Conservation (phyloP, 495 filamentous ascomycete genomes). For the Darksidea phi region DNA sequence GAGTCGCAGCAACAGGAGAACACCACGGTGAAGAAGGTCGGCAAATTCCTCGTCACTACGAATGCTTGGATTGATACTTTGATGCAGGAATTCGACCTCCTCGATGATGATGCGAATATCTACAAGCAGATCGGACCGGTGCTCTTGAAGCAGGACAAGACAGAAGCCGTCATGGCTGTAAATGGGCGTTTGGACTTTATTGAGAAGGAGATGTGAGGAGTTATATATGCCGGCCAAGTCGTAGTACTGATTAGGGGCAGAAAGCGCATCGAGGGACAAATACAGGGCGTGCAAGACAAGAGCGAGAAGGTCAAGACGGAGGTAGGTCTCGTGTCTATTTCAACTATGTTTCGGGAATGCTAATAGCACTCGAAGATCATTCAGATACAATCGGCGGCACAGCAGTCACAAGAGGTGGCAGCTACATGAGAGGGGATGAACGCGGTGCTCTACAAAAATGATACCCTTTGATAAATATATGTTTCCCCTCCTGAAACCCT, state of each 20-base stretch:
- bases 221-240: not conserved
- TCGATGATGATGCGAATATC: constrained; percentile 79
- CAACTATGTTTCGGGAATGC: not conserved
- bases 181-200: constrained; percentile 90
- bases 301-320: constrained; percentile 77
- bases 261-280: constrained; percentile 76
- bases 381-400: constrained; percentile 37
- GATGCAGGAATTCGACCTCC: constrained; percentile 70
- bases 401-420: constrained; percentile 25
- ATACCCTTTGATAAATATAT: not conserved
- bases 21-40: constrained; percentile 75
- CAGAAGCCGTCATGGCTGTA: constrained; percentile 84
- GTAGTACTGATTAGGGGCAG: constrained; percentile 49
- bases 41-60: not conserved
- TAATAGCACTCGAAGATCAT: constrained; percentile 35
- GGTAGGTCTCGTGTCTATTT: constrained; percentile 44
- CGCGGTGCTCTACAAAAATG: not conserved
- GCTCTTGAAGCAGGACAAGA: constrained; percentile 87
- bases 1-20: constrained; percentile 95
- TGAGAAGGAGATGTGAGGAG: constrained; percentile 80
- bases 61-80: not conserved
- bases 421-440: not conserved
- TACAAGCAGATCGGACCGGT: constrained; percentile 95
- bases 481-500: not conserved
- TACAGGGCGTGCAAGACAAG: constrained; percentile 74